phyloP scores from a whole-genome alignment of 1,139 yeast species.

The Sugiyamaella sp. region DNA sequence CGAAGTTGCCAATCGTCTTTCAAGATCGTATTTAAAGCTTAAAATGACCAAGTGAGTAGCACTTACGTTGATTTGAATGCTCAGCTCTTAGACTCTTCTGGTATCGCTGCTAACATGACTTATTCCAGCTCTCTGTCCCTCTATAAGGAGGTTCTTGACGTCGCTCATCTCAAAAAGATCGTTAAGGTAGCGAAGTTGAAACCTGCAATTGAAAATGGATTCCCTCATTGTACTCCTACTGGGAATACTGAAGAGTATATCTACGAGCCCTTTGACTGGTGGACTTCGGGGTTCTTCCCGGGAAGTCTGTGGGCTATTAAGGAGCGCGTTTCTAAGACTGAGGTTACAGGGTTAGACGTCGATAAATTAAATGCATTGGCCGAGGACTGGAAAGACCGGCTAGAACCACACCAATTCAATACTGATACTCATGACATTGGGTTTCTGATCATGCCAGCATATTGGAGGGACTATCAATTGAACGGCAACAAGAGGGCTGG shows the following conservation, averaged over 20 bases:
- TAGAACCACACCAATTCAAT: slow-evolving; percentile 33
- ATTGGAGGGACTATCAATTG: slow-evolving; percentile 35
- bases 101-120: slow-evolving; percentile 2
- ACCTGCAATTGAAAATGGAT: slow-evolving; percentile 8
- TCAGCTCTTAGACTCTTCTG: not conserved
- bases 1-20: not conserved
- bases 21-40: not conserved
- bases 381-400: slow-evolving; percentile 31
- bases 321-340: slow-evolving; percentile 33
- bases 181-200: slow-evolving; percentile 18
- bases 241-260: slow-evolving; percentile 26
- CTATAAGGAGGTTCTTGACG: slow-evolving; percentile 9
- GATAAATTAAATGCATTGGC: slow-evolving; percentile 23
- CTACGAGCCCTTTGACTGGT: slow-evolving; percentile 35
- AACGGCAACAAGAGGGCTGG: slow-evolving; percentile 29
- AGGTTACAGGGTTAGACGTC: slow-evolving; percentile 29
- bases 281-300: slow-evolving; percentile 42
- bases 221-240: slow-evolving; percentile 25
- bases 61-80: not conserved
- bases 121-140: slow-evolving; percentile 11
- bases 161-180: slow-evolving; percentile 14
- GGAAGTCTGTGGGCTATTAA: slow-evolving; percentile 36
- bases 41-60: not conserved
- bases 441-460: slow-evolving; percentile 38
- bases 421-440: slow-evolving; percentile 42